Percentiles rank a stretch among this genome's conserved stretches.
phyloP scores from a whole-genome alignment of 1,284 basidiomycete species.

The Hemileia vastatrix region DNA sequence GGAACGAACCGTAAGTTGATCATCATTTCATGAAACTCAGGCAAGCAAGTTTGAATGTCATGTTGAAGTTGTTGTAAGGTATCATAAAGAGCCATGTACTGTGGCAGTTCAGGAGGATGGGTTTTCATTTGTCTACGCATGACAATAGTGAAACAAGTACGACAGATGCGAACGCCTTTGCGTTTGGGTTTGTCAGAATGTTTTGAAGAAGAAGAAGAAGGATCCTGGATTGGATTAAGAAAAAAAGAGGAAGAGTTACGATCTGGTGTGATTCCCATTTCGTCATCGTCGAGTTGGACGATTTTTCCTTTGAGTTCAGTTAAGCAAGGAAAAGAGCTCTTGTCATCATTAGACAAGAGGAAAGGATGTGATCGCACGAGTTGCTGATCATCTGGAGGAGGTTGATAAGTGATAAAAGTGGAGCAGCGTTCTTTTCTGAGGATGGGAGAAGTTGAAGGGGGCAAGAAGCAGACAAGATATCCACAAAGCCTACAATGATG shows the following conservation, averaged over 20 bases:
- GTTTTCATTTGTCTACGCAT: conserved; percentile 30
- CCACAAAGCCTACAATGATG: conserved; percentile 95
- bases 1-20: conserved; percentile 51
- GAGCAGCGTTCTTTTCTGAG: conserved; percentile 40
- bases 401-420: conserved; percentile 37
- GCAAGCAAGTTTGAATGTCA: conserved; percentile 60
- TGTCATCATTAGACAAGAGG: too few species aligned
- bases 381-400: too few species aligned
- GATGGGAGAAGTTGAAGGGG: conserved; percentile 50
- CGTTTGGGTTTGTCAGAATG: conserved; percentile 16
- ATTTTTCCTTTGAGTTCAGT: too few species aligned
- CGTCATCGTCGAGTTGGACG: too few species aligned
- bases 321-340: too few species aligned
- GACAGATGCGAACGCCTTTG: conserved; percentile 37
- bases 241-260: too few species aligned
- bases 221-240: conserved; percentile 24
- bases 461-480: conserved; percentile 79
- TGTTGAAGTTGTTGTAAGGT: conserved; percentile 65
- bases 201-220: conserved; percentile 21
- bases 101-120: conserved; percentile 26
- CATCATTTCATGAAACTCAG: conserved; percentile 61
- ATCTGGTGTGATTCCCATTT: too few species aligned
- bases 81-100: conserved; percentile 48
- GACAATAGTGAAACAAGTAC: conserved; percentile 36
- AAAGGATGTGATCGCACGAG: too few species aligned